Evolutionary conservation across 225 moss, liverwort and hornwort species (phyloP).

Genomic region (Bryum argenteum): DNA sequence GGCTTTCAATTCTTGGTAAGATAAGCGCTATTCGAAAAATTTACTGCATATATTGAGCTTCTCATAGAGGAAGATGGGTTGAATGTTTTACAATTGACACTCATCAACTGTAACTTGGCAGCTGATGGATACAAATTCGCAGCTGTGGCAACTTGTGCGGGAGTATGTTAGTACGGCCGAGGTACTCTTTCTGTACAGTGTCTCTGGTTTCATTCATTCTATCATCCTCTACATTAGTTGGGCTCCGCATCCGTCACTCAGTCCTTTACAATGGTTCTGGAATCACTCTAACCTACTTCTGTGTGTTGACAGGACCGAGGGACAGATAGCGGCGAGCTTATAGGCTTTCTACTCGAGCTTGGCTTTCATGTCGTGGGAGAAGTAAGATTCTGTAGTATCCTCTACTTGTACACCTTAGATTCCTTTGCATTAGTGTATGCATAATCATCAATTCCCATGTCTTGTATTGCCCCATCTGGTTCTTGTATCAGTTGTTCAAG

Average conservation of each 20-base stretch:
- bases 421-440: background rate
- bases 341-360: constrained; percentile 86
- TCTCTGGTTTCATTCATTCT: background rate
- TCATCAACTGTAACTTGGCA: constrained; percentile 38
- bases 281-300: background rate
- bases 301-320: constrained; percentile 69
- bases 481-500: constrained; percentile 1
- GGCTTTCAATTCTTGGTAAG: constrained; percentile 93
- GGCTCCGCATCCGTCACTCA: constrained; percentile 3
- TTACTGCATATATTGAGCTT: background rate
- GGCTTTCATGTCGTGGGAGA: constrained; percentile 88
- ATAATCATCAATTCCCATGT: constrained; percentile 7
- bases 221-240: background rate
- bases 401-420: background rate
- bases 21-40: background rate
- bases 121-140: constrained; percentile 90
- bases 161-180: constrained; percentile 87
- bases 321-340: constrained; percentile 86
- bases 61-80: background rate
- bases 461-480: background rate
- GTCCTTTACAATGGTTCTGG: background rate
- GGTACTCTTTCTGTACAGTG: constrained; percentile 39
- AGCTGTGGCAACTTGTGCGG: constrained; percentile 92
- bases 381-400: constrained; percentile 39
- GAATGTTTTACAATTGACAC: background rate